Conservation (phyloP, 331 rosid species). For the Erythrophleum ivorense region DNA sequence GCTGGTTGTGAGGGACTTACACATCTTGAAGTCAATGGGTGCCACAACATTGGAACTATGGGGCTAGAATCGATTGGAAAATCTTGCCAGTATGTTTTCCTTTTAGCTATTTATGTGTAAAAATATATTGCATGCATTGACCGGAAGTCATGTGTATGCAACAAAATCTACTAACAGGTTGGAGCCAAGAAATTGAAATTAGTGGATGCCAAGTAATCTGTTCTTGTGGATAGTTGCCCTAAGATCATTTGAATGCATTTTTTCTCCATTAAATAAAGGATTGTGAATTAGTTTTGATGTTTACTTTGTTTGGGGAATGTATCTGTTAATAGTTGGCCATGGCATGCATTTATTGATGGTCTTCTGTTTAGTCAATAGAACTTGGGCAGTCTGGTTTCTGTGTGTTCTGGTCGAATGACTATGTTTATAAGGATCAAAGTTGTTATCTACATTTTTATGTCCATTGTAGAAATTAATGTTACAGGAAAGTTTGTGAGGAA, state of each 20-base stretch:
- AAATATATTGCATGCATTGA: slow-evolving; percentile 26
- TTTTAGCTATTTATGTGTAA: slow-evolving; percentile 30
- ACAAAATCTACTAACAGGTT: slow-evolving; percentile 3
- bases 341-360: neutral
- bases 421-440: neutral
- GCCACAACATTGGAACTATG: slow-evolving; percentile 88
- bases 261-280: neutral
- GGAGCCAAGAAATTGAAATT: slow-evolving; percentile 23
- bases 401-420: neutral
- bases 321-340: neutral
- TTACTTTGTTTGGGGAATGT: neutral
- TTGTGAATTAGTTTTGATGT: neutral
- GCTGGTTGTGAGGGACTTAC: slow-evolving; percentile 87
- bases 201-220: neutral
- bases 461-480: neutral
- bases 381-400: neutral
- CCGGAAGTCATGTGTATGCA: slow-evolving; percentile 30
- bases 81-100: slow-evolving; percentile 76
- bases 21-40: slow-evolving; percentile 94
- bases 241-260: neutral
- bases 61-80: slow-evolving; percentile 88
- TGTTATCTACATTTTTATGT: neutral
- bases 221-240: slow-evolving; percentile 16
- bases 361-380: neutral
- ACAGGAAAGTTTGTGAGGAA: neutral